These are phyloP conservation scores for Meyerozyma guilliermondii DNA, from an alignment of 1,139 yeast genomes.

Conservation along the genomic window DNA sequence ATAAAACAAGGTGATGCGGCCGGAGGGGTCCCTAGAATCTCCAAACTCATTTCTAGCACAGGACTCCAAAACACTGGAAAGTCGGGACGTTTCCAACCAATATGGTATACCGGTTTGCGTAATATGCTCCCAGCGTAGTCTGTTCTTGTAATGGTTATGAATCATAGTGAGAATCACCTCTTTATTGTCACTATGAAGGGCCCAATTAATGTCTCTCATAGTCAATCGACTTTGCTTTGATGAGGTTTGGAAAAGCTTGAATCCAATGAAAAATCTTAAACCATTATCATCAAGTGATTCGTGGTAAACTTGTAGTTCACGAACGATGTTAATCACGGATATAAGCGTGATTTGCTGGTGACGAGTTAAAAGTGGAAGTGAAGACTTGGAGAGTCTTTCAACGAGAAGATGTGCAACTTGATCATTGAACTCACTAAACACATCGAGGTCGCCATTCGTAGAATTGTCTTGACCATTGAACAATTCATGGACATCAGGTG, in stretches of 20 bases:
- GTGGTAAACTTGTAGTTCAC: constrained; percentile 45
- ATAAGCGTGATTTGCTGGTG: constrained; percentile 87
- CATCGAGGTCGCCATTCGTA: constrained; percentile 25
- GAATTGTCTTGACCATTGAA: constrained; percentile 5
- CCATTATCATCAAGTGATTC: constrained; percentile 68
- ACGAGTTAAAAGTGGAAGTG: constrained; percentile 78
- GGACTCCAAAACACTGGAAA: constrained; percentile 54
- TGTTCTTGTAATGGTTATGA: constrained; percentile 39
- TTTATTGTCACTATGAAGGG: constrained; percentile 75
- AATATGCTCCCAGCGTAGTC: constrained; percentile 57
- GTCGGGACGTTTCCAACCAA: constrained; percentile 58
- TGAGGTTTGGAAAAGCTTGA: constrained; percentile 55
- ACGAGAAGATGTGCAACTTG: constrained; percentile 46
- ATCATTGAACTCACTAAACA: constrained; percentile 38
- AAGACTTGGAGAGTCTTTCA: constrained; percentile 56
- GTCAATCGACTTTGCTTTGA: constrained; percentile 44
- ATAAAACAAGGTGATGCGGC: constrained; percentile 65
- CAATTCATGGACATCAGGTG: constrained; percentile 4
- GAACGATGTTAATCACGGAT: constrained; percentile 61
- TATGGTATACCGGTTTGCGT: constrained; percentile 61
- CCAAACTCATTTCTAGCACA: constrained; percentile 68
- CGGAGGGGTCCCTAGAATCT: constrained; percentile 65
- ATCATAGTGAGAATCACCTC: constrained; percentile 57
- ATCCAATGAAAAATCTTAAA: constrained; percentile 64
- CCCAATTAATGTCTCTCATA: constrained; percentile 86